A percentile compares a stretch with the other conserved stretches of the same genome.
These are phyloP conservation scores for Myxozyma kluyveri DNA, from an alignment of 805 yeast genomes.

Conservation along the genomic window DNA sequence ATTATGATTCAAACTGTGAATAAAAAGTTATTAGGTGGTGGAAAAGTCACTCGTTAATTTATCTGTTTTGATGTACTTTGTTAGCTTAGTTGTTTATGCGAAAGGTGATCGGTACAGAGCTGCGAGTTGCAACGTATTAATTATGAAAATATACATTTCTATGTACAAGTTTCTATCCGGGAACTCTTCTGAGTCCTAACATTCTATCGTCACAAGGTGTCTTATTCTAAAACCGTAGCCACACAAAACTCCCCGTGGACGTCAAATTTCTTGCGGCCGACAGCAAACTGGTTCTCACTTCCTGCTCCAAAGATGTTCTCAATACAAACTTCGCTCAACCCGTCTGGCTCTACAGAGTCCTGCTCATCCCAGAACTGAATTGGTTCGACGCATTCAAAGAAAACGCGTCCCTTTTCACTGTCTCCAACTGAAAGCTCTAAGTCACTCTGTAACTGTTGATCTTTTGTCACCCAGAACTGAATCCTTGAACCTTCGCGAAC, in stretches of 20 bases:
- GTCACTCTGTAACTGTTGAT: not conserved
- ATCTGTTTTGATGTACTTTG: too few relatives aligned
- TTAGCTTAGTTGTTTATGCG: too few relatives aligned
- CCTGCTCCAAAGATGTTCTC: conserved; percentile 28
- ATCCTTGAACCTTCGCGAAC: conserved; percentile 47
- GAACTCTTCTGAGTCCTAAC: too few relatives aligned
- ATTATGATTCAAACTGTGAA: conserved; percentile 1
- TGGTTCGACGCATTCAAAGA: conserved; percentile 27
- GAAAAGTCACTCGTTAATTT: too few relatives aligned
- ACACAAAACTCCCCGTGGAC: conserved; percentile 28
- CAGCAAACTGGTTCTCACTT: conserved; percentile 20
- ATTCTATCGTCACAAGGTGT: too few relatives aligned
- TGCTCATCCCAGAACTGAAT: conserved; percentile 18
- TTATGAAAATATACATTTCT: too few relatives aligned
- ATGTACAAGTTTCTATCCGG: too few relatives aligned
- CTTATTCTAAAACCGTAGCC: conserved; percentile 13
- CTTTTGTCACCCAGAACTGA: conserved; percentile 39
- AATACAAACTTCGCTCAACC: conserved; percentile 12
- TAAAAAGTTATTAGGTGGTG: too few relatives aligned
- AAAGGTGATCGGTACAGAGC: too few relatives aligned
- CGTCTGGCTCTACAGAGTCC: not conserved
- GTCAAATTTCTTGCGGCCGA: conserved; percentile 17
- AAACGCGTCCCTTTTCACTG: conserved; percentile 5
- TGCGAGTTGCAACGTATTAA: too few relatives aligned
- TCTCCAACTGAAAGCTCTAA: conserved; percentile 8